Base-by-base conservation (phyloP, 768 basidiomycete genomes). In the Leucocoprinus leucothites region DNA sequence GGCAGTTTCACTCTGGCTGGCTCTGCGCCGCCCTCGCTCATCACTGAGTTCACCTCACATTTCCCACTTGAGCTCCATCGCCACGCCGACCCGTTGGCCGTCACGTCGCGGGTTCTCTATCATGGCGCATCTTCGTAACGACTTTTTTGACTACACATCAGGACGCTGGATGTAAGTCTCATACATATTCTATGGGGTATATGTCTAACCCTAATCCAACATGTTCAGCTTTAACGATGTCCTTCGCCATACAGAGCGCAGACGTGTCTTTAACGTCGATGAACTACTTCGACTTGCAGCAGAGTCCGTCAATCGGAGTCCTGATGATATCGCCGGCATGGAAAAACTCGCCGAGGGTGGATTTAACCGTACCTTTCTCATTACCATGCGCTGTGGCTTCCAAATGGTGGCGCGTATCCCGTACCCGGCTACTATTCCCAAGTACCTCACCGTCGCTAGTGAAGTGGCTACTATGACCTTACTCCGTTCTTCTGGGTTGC, bases 201-300 rank as follows among this genome's bases (percentile, higher is more conserved):
- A 61, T 63, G 25, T 67, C 66, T 67, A 59, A 71, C 49, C 59
- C 41, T 67, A 58, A 58, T 67, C 57, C 51, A 40, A 57, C 52
- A 49, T 59, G 38, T 68, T 66, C 65, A 76, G 75, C 52, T 40
- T 68, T 61, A 77, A 79, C 65, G 64, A 76, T 56, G 70, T 47
- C 56, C 76, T 79, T 72, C 79, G 76, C 63, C 77, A 60, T 58
- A 62, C 58, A 67, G 78, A 82, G 67, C 78, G 75, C 51, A 75
- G 63, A 50, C 69, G 34, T 52, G 66, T 59, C 13, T 79, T 80
- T 68, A 51, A 79, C 45, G 69, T 73, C 69, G 64, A 60, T 2
- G 63, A 53, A 64, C 71, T 77, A n/a, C 26, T 67, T 71, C 71
- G 67, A 66, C 74, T 80, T 64, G 73, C 76, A 56, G 77, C 76